Evolutionary conservation across 345 rosid species (phyloP).

Genomic region (Lumnitzera racemosa): DNA sequence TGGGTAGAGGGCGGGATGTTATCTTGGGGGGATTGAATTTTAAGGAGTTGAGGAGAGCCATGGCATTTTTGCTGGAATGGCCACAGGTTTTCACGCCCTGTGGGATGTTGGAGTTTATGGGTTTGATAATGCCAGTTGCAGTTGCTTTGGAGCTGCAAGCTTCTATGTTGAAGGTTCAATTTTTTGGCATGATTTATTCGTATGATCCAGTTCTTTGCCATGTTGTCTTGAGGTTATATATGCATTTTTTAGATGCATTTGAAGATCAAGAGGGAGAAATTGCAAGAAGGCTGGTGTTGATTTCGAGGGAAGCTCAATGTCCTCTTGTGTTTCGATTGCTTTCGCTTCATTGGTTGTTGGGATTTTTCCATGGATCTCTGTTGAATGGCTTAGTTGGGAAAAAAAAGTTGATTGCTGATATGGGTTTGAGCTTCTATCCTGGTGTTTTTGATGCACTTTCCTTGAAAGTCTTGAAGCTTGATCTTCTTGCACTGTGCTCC

Average conservation of each 20-base stretch:
- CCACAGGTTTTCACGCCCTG: conserved; percentile 70
- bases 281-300: conserved; percentile 48
- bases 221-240: conserved; percentile 58
- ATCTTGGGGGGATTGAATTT: conserved; percentile 41
- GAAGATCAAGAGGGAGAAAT: conserved; percentile 78
- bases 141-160: conserved; percentile 74
- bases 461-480: conserved; percentile 78
- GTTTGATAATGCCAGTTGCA: conserved; percentile 71
- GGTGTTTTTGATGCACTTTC: conserved; percentile 91
- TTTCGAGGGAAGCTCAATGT: conserved; percentile 63
- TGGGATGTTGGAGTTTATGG: conserved; percentile 80
- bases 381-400: conserved; percentile 38
- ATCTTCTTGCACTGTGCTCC: conserved; percentile 66
- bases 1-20: conserved; percentile 23
- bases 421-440: conserved; percentile 65
- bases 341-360: conserved; percentile 80
- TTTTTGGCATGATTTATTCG: conserved; percentile 77
- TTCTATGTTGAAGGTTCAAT: conserved; percentile 89
- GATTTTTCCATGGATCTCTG: conserved; percentile 43
- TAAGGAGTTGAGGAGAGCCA: conserved; percentile 83
- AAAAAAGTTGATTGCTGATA: conserved; percentile 42
- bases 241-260: conserved; percentile 56
- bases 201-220: conserved; percentile 76
- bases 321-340: conserved; percentile 73
- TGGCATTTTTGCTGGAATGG: conserved; percentile 84